Percentiles rank a stretch among this genome's conserved stretches.
These are phyloP conservation scores for Dalbergia oliveri DNA, from an alignment of 306 rosid genomes.

Conservation along the genomic window DNA sequence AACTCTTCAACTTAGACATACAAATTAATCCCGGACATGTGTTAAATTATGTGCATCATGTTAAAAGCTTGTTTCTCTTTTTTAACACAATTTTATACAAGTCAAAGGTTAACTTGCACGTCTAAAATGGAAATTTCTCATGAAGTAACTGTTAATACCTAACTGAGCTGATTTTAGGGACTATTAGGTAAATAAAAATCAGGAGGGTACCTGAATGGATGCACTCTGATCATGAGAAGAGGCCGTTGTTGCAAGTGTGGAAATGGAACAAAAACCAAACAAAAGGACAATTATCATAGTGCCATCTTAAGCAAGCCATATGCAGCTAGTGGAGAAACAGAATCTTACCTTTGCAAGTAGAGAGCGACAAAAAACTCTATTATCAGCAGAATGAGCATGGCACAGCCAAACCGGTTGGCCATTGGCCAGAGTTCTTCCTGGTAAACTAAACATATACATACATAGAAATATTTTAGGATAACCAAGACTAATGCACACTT, in stretches of 20 bases:
- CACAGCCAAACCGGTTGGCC: conserved; percentile 72
- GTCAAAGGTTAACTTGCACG: neutral
- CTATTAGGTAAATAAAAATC: neutral
- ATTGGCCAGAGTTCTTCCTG: conserved; percentile 73
- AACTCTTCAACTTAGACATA: too few species aligned
- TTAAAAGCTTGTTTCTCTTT: too few species aligned
- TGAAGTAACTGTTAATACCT: conserved; percentile 3
- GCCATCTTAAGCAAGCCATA: conserved; percentile 31
- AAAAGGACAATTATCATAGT: conserved; percentile 47
- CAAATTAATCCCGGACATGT: too few species aligned
- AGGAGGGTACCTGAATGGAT: conserved; percentile 71
- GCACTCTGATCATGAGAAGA: conserved; percentile 75
- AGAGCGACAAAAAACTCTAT: conserved; percentile 69
- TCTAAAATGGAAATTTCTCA: neutral
- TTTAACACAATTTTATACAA: too few species aligned
- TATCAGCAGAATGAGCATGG: conserved; percentile 71
- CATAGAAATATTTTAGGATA: conserved; percentile 32
- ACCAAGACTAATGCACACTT: conserved; percentile 8
- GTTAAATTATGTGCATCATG: too few species aligned
- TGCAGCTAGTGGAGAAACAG: neutral
- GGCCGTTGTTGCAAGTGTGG: conserved; percentile 43
- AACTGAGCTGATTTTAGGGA: neutral
- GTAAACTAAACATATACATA: conserved; percentile 57
- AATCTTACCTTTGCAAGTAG: conserved; percentile 82
- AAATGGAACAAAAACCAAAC: conserved; percentile 54